These are phyloP conservation scores for Leucosporidium scottii DNA, from an alignment of 768 basidiomycete species.

Conservation along the genomic window DNA sequence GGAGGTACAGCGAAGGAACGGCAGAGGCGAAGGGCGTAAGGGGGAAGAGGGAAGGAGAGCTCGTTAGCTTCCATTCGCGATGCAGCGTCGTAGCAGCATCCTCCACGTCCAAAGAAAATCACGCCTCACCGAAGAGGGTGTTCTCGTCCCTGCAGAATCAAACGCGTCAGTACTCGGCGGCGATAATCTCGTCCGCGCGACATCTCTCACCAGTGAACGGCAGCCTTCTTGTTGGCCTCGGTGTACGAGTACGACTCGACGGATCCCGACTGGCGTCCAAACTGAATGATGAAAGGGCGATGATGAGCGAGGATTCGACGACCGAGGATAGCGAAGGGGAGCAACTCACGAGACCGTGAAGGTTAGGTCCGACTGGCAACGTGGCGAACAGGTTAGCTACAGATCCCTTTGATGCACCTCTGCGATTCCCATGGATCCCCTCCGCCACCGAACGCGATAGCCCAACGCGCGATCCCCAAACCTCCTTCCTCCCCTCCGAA, in stretches of 20 bases:
- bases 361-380: conserved; percentile 86
- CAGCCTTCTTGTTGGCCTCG: conserved; percentile 92
- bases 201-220: conserved; percentile 54
- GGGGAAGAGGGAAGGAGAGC: no score
- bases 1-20: neutral
- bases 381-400: no score
- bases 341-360: conserved; percentile 54
- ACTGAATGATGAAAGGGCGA: neutral
- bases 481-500: no score
- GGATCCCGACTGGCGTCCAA: conserved; percentile 59
- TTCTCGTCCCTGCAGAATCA: conserved; percentile 48
- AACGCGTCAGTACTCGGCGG: neutral
- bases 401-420: no score
- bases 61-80: no score
- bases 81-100: no score
- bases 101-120: conserved; percentile 50
- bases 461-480: no score
- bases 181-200: neutral
- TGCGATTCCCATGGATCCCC: no score
- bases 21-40: neutral
- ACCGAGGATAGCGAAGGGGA: conserved; percentile 10
- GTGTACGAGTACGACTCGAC: conserved; percentile 79
- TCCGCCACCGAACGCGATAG: no score
- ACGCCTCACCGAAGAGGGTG: conserved; percentile 61
- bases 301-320: neutral